These are phyloP conservation scores for Ustilago bromivora DNA, from an alignment of 1,284 basidiomycete genomes.

Conservation along the genomic window DNA sequence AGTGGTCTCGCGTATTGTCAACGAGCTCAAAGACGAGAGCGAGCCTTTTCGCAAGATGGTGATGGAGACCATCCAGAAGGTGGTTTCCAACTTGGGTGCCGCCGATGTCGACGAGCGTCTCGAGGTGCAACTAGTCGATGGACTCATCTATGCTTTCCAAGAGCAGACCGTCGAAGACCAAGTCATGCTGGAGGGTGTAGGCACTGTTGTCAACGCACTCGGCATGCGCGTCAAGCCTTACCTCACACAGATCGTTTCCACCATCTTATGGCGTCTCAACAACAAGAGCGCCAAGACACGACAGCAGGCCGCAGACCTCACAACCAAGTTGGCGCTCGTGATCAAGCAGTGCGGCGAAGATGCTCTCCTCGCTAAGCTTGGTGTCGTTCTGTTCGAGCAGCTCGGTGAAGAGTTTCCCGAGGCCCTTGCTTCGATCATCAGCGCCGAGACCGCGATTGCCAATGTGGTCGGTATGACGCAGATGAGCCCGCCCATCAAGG, in stretches of 20 bases:
- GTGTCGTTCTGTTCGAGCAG: slow-evolving; percentile 97
- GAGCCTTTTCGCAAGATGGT: slow-evolving; percentile 99
- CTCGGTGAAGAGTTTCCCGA: slow-evolving; percentile 99
- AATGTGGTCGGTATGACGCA: slow-evolving; percentile 99
- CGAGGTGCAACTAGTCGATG: slow-evolving; percentile 93
- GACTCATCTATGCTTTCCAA: slow-evolving; percentile 99
- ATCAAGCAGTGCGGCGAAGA: slow-evolving; percentile 99
- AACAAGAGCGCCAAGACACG: slow-evolving; percentile 99
- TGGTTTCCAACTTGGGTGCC: slow-evolving; percentile 89
- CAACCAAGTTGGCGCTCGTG: slow-evolving; percentile 91
- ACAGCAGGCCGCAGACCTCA: slow-evolving; percentile 97
- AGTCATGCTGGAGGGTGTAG: slow-evolving; percentile 98
- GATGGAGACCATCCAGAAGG: slow-evolving; percentile 99
- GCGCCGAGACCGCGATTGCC: slow-evolving; percentile 96
- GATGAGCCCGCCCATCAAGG: slow-evolving; percentile 99
- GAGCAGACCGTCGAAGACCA: slow-evolving; percentile 99
- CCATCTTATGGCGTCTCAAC: slow-evolving; percentile 97
- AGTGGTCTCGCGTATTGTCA: slow-evolving; percentile 93
- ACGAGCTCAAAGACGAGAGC: slow-evolving; percentile 83
- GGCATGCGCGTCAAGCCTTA: slow-evolving; percentile 99
- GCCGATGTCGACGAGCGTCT: slow-evolving; percentile 96
- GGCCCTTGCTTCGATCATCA: slow-evolving; percentile 95
- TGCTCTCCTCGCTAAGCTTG: slow-evolving; percentile 92
- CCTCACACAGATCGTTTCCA: slow-evolving; percentile 98
- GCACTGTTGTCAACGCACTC: slow-evolving; percentile 94